Evolutionary conservation across 352 stramenopile genomes (phyloP).

Genomic region (Phytophthora nicotianae): DNA sequence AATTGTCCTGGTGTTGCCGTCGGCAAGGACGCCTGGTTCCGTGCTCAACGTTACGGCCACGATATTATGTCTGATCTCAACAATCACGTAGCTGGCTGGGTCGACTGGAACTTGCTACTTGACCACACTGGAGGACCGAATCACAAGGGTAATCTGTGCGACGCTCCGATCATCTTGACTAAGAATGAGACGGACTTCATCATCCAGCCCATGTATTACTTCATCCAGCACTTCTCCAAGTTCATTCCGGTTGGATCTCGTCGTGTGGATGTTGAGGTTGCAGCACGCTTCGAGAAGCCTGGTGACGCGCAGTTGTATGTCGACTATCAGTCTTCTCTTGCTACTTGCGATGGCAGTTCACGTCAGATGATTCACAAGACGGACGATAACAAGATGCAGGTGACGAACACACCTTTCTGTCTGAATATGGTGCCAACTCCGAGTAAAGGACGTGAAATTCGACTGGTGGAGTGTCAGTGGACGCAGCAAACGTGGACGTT

Average conservation of each 20-base stretch:
- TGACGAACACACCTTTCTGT: conserved; percentile 58
- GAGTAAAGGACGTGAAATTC: conserved; percentile 51
- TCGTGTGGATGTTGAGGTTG: conserved; percentile 55
- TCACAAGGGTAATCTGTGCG: conserved; percentile 81
- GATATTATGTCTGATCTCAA: conserved; percentile 91
- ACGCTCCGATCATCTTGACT: conserved; percentile 77
- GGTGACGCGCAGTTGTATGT: conserved; percentile 57
- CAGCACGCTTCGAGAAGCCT: conserved; percentile 51
- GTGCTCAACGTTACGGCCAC: conserved; percentile 85
- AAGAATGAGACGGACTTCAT: conserved; percentile 58
- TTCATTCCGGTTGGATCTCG: conserved; percentile 74
- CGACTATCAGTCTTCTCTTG: conserved; percentile 54
- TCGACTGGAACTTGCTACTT: conserved; percentile 93
- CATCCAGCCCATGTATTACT: conserved; percentile 89
- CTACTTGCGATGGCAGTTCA: conserved; percentile 60
- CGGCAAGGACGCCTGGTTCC: conserved; percentile 73
- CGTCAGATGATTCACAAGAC: conserved; percentile 61
- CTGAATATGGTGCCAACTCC: conserved; percentile 43
- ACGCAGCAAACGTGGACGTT: conserved; percentile 71
- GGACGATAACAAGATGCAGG: conserved; percentile 66
- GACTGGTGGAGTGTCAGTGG: conserved; percentile 67
- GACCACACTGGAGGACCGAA: conserved; percentile 90
- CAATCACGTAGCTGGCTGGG: conserved; percentile 85
- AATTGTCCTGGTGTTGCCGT: conserved; percentile 72
- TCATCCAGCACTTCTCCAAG: conserved; percentile 89